Evolutionary conservation across 1,284 basidiomycete genomes (phyloP), one percentile per base, ranked within the genome.

Genomic region (Taiwanofungus camphoratus): DNA sequence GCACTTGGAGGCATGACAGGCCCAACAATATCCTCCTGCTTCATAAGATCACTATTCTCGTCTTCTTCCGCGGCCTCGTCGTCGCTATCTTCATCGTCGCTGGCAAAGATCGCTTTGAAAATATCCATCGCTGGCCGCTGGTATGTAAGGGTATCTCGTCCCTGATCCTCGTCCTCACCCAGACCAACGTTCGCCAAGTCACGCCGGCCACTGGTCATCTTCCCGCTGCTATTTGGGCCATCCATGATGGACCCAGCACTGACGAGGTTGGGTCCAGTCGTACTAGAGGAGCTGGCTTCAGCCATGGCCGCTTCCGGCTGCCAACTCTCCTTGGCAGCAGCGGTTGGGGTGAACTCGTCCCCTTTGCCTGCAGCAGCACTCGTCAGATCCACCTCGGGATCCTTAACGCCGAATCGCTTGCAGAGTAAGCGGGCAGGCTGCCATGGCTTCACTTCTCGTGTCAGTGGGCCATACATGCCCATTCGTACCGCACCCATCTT

Each of bases 21-120:
- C 29, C n/a, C 12, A 43, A 26, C 45, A 3, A 40, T 33, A 4
- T 37, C 44, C 20, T 42, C 29, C 22, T 36, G 27, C 30, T 41
- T 27, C 13, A 22, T 24, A 13, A 23, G 41, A 15, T 55, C 49
- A 22, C 60, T 56, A 23, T 59, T 53, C 34, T 52, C 49, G 4
- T 44, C 48, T 8, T 39, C 39, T 6, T 50, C 58, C 12, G 63
- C 69, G 2, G 69, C 72, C 3, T 87, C 86, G 1, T 79, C 79
- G 15, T 81, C 85, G 16, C 79, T 81, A 36, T 84, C 84, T 56
- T 92, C 88, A 39, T 89, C 87, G 50, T 93, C 91, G 59, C 87
- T 90, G 5, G 89, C 90, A 60, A 93, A 94, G 49, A 94, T 93
- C 1, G 91, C 92, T 61, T 95, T 95, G 74, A 97, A 98, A 30